Base-by-base conservation (phyloP, 1,284 basidiomycete species). In the Malassezia brasiliensis region DNA sequence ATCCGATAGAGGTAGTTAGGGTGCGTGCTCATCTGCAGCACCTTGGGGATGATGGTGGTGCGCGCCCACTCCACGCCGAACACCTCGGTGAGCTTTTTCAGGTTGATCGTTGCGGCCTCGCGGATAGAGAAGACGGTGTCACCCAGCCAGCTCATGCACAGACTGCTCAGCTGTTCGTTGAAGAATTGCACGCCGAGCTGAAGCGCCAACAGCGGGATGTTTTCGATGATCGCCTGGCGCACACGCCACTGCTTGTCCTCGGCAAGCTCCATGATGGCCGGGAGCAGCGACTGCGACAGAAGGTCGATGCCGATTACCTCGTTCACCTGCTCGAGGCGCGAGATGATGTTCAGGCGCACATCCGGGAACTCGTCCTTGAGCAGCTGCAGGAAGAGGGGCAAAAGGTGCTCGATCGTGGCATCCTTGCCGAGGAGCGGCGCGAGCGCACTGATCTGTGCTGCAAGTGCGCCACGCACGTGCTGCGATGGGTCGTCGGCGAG, bases 161-260 rank as follows among this genome's bases (percentile, higher is more conserved):
- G 80, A 70, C 87, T 88, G 47, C 88, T 88, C 44, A 99, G 82
- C 77, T 96, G 90, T 72, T 98, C 94, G 76, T 99, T 91, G 72
- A 99, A 98, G 80, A 98, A 98, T 35, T 86, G 80, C 66, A 91
- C 90, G 56, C 94, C 94, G 52, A 99, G 83, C 76, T 99, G 94
- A 20, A 87, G 93, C 45, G 94, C 91, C 38, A 99, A 84, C 20
- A 98, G 83, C 80, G 94, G 77, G 84, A 82, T 96, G 78, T 99
- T 96, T 77, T 98, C 94, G 77, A 99, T 99, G 78, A 99, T 98
- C 14, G 94, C 94, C 78, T 99, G 94, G 66, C 94, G 86, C 39
- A 99, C 94, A 47, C 94, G 86, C 94, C 94, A 99, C 66, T 96
- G 96, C 78, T 98, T 99, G 80, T 99, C 94, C 77, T 98, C 94